Base-by-base conservation (phyloP, 257 asterid genomes). In the Solanum ahanhuiri region DNA sequence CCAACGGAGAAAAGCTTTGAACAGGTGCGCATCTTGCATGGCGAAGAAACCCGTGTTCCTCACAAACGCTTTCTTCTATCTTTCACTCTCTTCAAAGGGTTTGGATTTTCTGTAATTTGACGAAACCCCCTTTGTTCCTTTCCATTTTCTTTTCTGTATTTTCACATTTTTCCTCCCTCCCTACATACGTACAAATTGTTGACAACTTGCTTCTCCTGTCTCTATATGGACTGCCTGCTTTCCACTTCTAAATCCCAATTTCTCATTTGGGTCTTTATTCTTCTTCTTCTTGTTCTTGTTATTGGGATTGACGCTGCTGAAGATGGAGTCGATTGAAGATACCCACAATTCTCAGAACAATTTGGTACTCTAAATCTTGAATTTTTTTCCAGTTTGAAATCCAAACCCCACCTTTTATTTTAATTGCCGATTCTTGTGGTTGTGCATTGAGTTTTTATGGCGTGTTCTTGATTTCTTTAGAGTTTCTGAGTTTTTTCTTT, bases 321-420 rank as follows among this genome's bases (percentile, higher is more conserved):
- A 77, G 63, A 77, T 77, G 83, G 83, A 77, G 63, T 77, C 83
- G 63, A 77, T 77, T 43, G 83, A 77, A 23, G 83, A 77, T 43
- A 43, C 14, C 33, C 33, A 45, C 82, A 73, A 11, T 37, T 41
- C 82, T 43, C 83, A 77, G 83, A 77, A 77, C 37, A 77, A 77
- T 77, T 43, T 23, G 83, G 83, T 77, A 43, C 35, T 76, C 7
- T 11, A 39, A n/a, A 22, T 75, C n/a, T 75, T 75, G 34, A 12
- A 12, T 70, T 66, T 69, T 70, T 70, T 51, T 51, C 22, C 58
- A 15, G n/a, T 28, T 73, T 39, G n/a, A 54, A 17, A 54, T 54
- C 63, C 0, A 54, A 54, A 5, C 0, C 63, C n/a, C 22, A 5
- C 63, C 22, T 54, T 54, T 17, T 54, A 54, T 2, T 54, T 54